Base-by-base conservation (phyloP, 305 asterid genomes). In the Salvia sclarea region DNA sequence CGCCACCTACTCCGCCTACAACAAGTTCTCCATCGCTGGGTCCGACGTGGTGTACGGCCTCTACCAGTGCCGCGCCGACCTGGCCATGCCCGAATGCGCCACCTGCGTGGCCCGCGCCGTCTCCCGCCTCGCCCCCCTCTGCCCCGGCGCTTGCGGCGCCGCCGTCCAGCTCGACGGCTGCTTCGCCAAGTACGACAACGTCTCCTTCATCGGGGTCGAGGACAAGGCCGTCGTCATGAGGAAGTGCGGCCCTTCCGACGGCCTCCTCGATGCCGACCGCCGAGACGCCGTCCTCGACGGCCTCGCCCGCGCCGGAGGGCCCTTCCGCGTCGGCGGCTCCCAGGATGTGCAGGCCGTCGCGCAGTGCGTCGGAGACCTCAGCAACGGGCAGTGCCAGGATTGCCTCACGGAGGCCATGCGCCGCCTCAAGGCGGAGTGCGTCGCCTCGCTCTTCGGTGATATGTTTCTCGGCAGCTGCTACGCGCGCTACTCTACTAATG, bases 61-160 rank as follows among this genome's bases (percentile, higher is more conserved):
- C 3, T 93, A 85, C 79, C 98, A 93, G 64, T 93, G 98, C 55
- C 83, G 96, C 21, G 97, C 88, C 17, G 98, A 93, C 70, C 57
- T 88, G 17, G 59, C 92, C 77, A 84, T 87, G 97, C 95, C 96
- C 1, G 96, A 91, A 43, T 93, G 98, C 70, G 96, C 96, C 66
- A 76, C 81, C 14, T 93, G 98, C 71, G 95, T 93, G 48, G 87
- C 90, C 1, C 77, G 72, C 13, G 90, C 95, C 0, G 92, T 86
- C 66, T 83, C 85, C 43, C 89, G 70, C 13, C 75, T 91, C 53
- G 84, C 71, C 65, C 80, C 77, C 1, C 14, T 83, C 0, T 90
- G 98, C 76, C 68, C 85, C 13, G 82, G 73, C 28, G 50, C 90
- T 0, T 80, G 92, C 73, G 98, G 98, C 13, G 97, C 91, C 1